Percentiles rank a stretch among this genome's conserved stretches.
Conservation (phyloP, 164 flowering plant genomes). For the Magnolia officinalis region DNA sequence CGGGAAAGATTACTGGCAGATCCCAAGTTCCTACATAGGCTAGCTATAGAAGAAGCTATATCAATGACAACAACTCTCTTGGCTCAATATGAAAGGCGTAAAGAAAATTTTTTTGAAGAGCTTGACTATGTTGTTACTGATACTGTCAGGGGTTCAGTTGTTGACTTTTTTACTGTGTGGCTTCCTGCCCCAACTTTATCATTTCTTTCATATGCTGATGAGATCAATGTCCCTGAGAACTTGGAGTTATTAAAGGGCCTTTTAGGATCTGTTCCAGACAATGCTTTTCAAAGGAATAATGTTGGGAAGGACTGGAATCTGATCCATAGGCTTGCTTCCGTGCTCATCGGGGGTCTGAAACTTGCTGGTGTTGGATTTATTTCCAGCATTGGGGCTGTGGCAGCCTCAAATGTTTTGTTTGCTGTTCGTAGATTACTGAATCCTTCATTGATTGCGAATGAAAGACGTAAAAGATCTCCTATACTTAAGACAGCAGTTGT, state of each 20-base stretch:
- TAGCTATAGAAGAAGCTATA: slow-evolving; percentile 94
- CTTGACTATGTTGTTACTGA: slow-evolving; percentile 94
- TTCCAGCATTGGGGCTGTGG: slow-evolving; percentile 88
- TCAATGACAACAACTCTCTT: slow-evolving; percentile 85
- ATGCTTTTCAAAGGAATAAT: slow-evolving; percentile 84
- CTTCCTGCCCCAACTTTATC: slow-evolving; percentile 98
- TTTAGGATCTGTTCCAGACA: slow-evolving; percentile 94
- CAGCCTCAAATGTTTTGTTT: slow-evolving; percentile 63
- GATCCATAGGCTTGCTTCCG: slow-evolving; percentile 71
- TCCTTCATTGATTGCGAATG: slow-evolving; percentile 37
- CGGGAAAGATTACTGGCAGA: slow-evolving; percentile 95
- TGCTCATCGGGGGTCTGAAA: slow-evolving; percentile 83
- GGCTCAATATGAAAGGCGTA: slow-evolving; percentile 90
- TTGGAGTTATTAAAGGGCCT: slow-evolving; percentile 61
- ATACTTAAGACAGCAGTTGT: slow-evolving; percentile 79
- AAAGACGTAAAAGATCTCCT: slow-evolving; percentile 64
- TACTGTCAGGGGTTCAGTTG: slow-evolving; percentile 71
- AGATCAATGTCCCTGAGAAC: slow-evolving; percentile 39
- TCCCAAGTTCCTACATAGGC: slow-evolving; percentile 83
- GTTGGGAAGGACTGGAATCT: slow-evolving; percentile 84
- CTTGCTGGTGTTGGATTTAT: slow-evolving; percentile 82
- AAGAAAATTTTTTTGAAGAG: slow-evolving; percentile 85
- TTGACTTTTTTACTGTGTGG: slow-evolving; percentile 97
- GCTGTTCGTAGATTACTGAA: slow-evolving; percentile 48
- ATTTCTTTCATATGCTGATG: slow-evolving; percentile 69